phyloP scores from a whole-genome alignment of 441 rosid genomes.

The Corymbia calophylla region DNA sequence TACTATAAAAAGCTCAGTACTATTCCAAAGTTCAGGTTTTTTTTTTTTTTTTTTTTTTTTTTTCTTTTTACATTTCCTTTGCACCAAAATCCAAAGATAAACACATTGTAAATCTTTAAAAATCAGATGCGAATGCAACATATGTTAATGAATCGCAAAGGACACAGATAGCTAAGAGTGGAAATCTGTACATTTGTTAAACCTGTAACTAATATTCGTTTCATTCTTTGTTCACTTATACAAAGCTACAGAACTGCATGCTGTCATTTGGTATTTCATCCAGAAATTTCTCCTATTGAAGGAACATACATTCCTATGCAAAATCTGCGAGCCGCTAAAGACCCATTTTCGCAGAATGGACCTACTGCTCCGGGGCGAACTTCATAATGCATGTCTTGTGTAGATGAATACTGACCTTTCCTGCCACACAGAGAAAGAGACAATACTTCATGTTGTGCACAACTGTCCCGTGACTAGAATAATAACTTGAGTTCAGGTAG shows the following conservation, averaged over 20 bases:
- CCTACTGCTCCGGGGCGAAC: neutral
- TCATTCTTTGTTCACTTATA: neutral
- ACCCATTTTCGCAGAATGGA: neutral
- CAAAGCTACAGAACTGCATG: neutral
- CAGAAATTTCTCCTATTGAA: neutral
- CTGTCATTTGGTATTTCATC: neutral
- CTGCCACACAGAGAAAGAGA: neutral
- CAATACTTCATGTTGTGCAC: neutral
- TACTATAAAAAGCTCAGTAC: neutral
- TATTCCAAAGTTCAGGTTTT: neutral
- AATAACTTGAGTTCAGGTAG: neutral
- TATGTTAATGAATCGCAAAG: neutral
- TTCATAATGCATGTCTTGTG: neutral
- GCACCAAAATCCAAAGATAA: neutral
- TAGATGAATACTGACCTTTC: neutral
- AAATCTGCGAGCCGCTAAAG: neutral
- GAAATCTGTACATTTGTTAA: neutral
- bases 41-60: no score
- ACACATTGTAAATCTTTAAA: neutral
- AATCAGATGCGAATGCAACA: neutral
- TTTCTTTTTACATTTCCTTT: neutral
- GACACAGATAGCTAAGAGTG: neutral
- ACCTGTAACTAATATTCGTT: neutral
- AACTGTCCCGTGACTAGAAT: neutral
- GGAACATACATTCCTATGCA: neutral